Evolutionary conservation across 306 rosid genomes (phyloP).

Genomic region (Rubus idaeus): DNA sequence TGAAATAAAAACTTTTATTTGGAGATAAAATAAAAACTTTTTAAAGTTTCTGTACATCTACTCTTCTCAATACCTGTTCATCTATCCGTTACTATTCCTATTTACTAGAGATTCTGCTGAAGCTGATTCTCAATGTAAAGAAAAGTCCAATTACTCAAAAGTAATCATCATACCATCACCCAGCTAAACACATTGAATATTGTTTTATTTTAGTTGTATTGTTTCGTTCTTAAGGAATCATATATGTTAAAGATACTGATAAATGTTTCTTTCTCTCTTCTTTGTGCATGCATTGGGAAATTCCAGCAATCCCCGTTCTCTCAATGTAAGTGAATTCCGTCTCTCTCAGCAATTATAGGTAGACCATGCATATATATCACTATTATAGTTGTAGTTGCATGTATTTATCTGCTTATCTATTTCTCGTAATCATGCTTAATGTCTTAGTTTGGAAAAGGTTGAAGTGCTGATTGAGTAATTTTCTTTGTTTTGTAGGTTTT

Average conservation of each 20-base stretch:
- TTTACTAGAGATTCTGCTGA: conserved; percentile 2
- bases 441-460: neutral
- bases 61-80: conserved; percentile 3
- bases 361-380: conserved; percentile 14
- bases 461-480: neutral
- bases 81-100: neutral
- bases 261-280: conserved; percentile 23
- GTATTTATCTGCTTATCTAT: neutral
- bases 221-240: neutral
- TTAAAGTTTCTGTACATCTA: neutral
- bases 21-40: neutral
- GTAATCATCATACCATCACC: neutral
- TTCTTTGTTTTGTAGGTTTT: conserved; percentile 57
- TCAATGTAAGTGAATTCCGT: conserved; percentile 73
- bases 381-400: neutral
- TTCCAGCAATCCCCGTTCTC: conserved; percentile 96
- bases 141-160: neutral
- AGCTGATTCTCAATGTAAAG: neutral
- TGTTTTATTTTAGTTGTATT: neutral
- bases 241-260: conserved; percentile 48
- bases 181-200: neutral
- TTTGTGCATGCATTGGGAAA: conserved; percentile 42
- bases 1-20: too few relatives aligned
- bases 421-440: neutral
- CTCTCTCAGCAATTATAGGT: conserved; percentile 18